Percentiles rank a stretch among this genome's conserved stretches.
phyloP scores from a whole-genome alignment of 75 land plant species.

The Gnetum montanum region DNA sequence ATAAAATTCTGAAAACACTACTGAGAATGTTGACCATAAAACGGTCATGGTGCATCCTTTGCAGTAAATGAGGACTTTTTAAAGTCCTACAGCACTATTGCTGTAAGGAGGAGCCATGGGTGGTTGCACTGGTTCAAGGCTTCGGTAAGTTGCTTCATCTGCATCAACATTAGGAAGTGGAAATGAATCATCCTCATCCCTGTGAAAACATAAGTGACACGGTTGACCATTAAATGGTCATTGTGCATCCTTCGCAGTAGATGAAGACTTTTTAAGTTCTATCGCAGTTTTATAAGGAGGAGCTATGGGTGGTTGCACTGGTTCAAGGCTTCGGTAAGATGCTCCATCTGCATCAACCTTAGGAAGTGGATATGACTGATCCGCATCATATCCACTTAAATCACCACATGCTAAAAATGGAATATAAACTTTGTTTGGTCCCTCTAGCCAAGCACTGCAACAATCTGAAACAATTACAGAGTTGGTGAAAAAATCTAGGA shows the following conservation, averaged over 20 bases:
- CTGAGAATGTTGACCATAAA: no score
- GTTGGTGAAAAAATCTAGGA: background rate
- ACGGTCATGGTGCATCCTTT: slow-evolving; percentile 16
- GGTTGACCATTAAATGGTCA: no score
- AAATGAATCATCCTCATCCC: slow-evolving; percentile 95
- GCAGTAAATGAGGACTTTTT: slow-evolving; percentile 49
- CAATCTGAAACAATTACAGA: slow-evolving; percentile 51
- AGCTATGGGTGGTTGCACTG: slow-evolving; percentile 97
- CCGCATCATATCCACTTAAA: slow-evolving; percentile 90
- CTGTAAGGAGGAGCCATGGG: slow-evolving; percentile 99
- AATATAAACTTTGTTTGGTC: slow-evolving; percentile 86
- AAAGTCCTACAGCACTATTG: slow-evolving; percentile 77
- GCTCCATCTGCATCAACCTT: slow-evolving; percentile 35
- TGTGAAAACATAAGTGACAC: no score
- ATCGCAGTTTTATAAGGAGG: slow-evolving; percentile 95
- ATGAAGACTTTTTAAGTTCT: slow-evolving; percentile 61
- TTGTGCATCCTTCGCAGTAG: slow-evolving; percentile 25
- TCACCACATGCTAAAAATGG: slow-evolving; percentile 98
- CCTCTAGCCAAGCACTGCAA: slow-evolving; percentile 94
- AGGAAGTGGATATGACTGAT: slow-evolving; percentile 93
- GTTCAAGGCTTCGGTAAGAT: slow-evolving; percentile 64
- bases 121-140: slow-evolving; percentile 93
- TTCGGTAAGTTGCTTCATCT: slow-evolving; percentile 43
- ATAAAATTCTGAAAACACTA: no score
- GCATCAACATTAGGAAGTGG: slow-evolving; percentile 57